phyloP scores from a whole-genome alignment of 2,329 filamentous ascomycete genomes.

The Leptographium galeiforme region DNA sequence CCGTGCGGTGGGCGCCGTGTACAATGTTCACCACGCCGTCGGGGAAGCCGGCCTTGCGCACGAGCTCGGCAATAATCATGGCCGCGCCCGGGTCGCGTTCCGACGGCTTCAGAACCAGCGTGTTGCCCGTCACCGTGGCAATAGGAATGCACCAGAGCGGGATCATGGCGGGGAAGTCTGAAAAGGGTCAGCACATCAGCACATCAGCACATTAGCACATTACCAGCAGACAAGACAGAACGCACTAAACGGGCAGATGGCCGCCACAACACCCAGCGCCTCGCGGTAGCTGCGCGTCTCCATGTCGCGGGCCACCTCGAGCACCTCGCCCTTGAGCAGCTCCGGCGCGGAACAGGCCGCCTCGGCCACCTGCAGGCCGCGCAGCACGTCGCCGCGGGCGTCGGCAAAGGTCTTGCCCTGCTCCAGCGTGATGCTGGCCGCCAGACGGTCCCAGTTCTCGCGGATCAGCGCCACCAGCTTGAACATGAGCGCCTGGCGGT shows the following conservation, averaged over 20 bases:
- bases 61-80: slow-evolving; percentile 75
- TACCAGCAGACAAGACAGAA: slow-evolving; percentile 8
- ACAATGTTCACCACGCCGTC: slow-evolving; percentile 72
- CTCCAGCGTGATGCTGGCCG: slow-evolving; percentile 74
- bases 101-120: slow-evolving; percentile 71
- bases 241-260: slow-evolving; percentile 78
- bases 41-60: slow-evolving; percentile 68
- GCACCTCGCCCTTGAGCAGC: slow-evolving; percentile 67
- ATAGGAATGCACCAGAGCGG: slow-evolving; percentile 84
- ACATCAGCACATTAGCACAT: background rate
- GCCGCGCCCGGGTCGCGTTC: slow-evolving; percentile 73
- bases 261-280: slow-evolving; percentile 67
- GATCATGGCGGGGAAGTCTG: slow-evolving; percentile 86
- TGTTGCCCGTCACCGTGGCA: slow-evolving; percentile 73
- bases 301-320: slow-evolving; percentile 84
- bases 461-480: slow-evolving; percentile 67
- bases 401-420: slow-evolving; percentile 83
- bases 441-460: slow-evolving; percentile 74
- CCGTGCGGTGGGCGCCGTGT: slow-evolving; percentile 66
- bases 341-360: slow-evolving; percentile 69
- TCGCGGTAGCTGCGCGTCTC: slow-evolving; percentile 74
- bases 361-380: slow-evolving; percentile 75
- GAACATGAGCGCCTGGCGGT: slow-evolving; percentile 77
- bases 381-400: slow-evolving; percentile 67
- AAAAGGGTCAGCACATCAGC: background rate